Evolutionary conservation across 1,284 basidiomycete genomes (phyloP).

Genomic region (Ceratobasidium sp.): DNA sequence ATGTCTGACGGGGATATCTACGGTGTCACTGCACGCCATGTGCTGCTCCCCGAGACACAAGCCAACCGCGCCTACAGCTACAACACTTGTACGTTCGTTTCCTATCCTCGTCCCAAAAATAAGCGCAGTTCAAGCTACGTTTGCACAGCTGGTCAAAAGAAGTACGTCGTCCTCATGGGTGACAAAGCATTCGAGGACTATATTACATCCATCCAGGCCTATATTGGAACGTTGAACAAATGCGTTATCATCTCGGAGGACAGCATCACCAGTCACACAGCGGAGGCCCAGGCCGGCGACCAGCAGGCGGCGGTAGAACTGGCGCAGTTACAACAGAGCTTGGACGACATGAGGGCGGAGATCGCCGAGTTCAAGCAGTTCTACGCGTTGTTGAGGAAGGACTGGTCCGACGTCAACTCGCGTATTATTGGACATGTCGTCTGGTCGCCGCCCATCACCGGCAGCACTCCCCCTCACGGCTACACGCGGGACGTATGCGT

Average conservation of each 20-base stretch:
- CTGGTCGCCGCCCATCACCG: slow-evolving; percentile 58
- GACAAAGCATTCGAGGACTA: slow-evolving; percentile 55
- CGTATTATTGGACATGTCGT: slow-evolving; percentile 59
- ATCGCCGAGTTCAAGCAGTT: slow-evolving; percentile 49
- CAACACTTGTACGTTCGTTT: slow-evolving; percentile 52
- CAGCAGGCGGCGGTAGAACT: too few species aligned
- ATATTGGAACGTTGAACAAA: slow-evolving; percentile 54
- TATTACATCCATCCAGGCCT: slow-evolving; percentile 56
- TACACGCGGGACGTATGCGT: slow-evolving; percentile 59
- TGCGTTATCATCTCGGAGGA: slow-evolving; percentile 50
- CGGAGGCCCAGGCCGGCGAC: too few species aligned
- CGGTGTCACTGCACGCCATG: slow-evolving; percentile 57
- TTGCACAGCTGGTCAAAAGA: slow-evolving; percentile 55
- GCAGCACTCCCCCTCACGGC: slow-evolving; percentile 51
- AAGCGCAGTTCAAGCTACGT: slow-evolving; percentile 53
- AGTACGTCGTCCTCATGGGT: slow-evolving; percentile 61
- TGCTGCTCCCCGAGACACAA: slow-evolving; percentile 53
- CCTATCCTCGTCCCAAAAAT: slow-evolving; percentile 47
- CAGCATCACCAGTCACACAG: too few species aligned
- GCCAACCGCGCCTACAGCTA: slow-evolving; percentile 55
- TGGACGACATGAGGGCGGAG: slow-evolving; percentile 48
- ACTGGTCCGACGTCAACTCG: slow-evolving; percentile 55
- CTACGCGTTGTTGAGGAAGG: slow-evolving; percentile 54
- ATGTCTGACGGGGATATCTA: slow-evolving; percentile 22
- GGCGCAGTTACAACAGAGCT: too few species aligned